Evolutionary conservation across 2,329 filamentous ascomycete genomes (phyloP), one percentile per base, ranked within the genome.

Genomic region (Diaporthe citrichinensis): DNA sequence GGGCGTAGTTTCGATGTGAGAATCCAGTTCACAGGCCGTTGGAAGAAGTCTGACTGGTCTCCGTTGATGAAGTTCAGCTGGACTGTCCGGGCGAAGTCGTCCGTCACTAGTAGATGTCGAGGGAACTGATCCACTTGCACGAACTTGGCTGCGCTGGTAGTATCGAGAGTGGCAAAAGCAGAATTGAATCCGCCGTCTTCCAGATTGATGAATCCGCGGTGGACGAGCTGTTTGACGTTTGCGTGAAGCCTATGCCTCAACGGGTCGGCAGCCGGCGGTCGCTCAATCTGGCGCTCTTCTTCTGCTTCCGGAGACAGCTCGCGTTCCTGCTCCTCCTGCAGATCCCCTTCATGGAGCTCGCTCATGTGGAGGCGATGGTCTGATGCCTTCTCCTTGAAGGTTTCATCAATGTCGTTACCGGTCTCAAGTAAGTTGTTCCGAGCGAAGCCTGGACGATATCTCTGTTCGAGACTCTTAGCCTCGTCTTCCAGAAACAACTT

Each of bases 271-370:
- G 81, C 75, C 0, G 81, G 79, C 0, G 91, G 89, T 1, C 84
- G 84, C 77, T 93, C 84, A 1, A 90, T 78, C 67, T 93, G 83
- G 1, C 87, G 84, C 78, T 94, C 90, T 36, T 88, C 83, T 78
- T 94, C 90, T 1, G 90, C 87, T 76, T 95, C 92, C 0, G 91
- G 91, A 0, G 90, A 86, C 0, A 95, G 84, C 76, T 94, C 93
- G 0, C 92, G 86, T 79, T 95, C 93, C 77, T 94, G 92, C 75
- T 95, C 93, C 78, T 94, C 92, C 3, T 89, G 83, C 0, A 94
- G 81, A 0, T 83, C 82, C 0, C 84, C 83, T 0, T 84, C 79
- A 1, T 80, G 77, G 34, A 86, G 78, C 2, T 81, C 77, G 0
- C 77, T 51, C 7, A 81, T 77, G 0, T 80, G 80, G 72, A 87